These are phyloP conservation scores for Metschnikowia koreensis DNA, from an alignment of 805 yeast species.

Conservation along the genomic window DNA sequence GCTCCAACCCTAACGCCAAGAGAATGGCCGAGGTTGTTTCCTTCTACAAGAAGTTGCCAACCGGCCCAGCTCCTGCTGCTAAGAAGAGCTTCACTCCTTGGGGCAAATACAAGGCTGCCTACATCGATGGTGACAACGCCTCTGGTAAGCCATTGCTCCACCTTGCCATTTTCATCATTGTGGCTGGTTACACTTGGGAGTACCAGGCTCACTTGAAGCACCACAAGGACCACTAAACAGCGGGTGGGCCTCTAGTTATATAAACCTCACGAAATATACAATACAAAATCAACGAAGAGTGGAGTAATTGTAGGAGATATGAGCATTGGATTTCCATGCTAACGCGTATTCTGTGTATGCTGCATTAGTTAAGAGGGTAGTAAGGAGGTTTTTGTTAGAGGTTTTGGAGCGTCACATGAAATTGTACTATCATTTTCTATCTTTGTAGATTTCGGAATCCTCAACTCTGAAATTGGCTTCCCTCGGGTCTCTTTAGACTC, in stretches of 20 bases:
- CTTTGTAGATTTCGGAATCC: too few species aligned
- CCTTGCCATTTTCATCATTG: constrained; percentile 62
- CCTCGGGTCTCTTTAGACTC: too few species aligned
- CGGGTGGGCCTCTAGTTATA: constrained; percentile 1
- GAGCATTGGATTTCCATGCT: neutral
- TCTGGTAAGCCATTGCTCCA: constrained; percentile 82
- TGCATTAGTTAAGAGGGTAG: too few species aligned
- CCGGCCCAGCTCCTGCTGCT: constrained; percentile 80
- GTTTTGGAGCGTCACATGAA: too few species aligned
- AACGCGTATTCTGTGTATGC: too few species aligned
- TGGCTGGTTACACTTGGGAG: constrained; percentile 86
- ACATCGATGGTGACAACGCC: constrained; percentile 80
- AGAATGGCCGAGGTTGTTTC: constrained; percentile 93
- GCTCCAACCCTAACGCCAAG: constrained; percentile 94
- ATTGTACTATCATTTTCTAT: too few species aligned
- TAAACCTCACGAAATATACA: constrained; percentile 5
- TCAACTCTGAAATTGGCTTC: too few species aligned
- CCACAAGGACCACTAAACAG: constrained; percentile 21
- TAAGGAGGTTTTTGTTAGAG: too few species aligned
- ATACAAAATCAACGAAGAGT: neutral
- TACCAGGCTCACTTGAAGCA: constrained; percentile 81
- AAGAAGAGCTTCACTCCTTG: constrained; percentile 64
- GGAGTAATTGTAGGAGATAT: neutral
- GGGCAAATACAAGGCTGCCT: constrained; percentile 81
- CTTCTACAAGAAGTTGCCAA: constrained; percentile 94